Evolutionary conservation across 345 rosid species (phyloP), one percentile per base, ranked within the genome.

Genomic region (Carallia brachiata): DNA sequence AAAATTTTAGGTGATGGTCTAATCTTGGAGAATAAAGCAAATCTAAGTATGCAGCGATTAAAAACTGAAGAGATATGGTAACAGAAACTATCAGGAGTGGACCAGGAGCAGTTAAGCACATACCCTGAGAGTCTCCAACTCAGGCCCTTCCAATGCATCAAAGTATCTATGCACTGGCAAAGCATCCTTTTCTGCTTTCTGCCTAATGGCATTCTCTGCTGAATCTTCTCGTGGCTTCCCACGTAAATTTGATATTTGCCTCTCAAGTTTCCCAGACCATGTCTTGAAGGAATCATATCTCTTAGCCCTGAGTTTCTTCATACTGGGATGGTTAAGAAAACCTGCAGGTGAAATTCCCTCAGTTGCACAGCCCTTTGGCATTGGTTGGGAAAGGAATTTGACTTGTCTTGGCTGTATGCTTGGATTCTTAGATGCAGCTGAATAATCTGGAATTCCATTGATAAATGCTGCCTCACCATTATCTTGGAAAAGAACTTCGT

Each of bases 101-200:
- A 44, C 15, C 4, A 15, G 48, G 12, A 44, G 32, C 12, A 27
- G 31, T 23, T 1, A 10, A 6, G 16, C 73, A 52, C 80, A 19
- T 80, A 88, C 98, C 86, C 85, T 86, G 17, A 93, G 94, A 47
- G 90, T 86, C 68, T 93, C 98, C 63, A 93, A 79, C 36, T 89
- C 93, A 6, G 98, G 96, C 55, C 98, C 98, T 83, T 87, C 87
- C 67, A 93, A 72, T 61, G 96, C 97, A 68, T 93, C 97, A 50
- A 84, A 93, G 80, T 75, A 91, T 69, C 96, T 71, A 67, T 89
- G 97, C 31, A 90, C 88, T 0, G 91, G 88, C n/a, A 93, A 77
- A 70, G 80, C 73, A 31, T 80, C 86, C 28, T 60, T 86, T 61
- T 84, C 87, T 39, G 75, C 16, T 37, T 59, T 81, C 63, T 71